Conservation (phyloP, 2,329 filamentous ascomycete species). For the Trichophyton verrucosum region DNA sequence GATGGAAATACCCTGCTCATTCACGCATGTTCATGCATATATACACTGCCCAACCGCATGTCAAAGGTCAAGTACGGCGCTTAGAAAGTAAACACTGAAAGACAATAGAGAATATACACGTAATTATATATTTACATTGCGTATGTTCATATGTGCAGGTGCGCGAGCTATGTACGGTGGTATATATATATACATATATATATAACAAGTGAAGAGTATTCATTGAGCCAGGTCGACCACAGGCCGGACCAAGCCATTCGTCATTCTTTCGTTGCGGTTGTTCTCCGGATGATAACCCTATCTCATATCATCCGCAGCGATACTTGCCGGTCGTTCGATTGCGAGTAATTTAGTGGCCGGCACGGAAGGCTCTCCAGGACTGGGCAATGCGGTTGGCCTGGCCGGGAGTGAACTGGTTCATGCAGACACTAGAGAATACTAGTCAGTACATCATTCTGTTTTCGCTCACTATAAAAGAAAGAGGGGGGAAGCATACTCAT, state of each 20-base stretch:
- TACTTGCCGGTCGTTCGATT: background rate
- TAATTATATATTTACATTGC: no score
- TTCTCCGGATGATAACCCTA: background rate
- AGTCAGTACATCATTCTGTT: background rate
- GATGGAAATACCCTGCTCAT: no score
- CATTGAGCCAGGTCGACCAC: background rate
- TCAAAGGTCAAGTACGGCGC: no score
- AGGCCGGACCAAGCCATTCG: background rate
- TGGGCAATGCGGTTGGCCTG: conserved; percentile 20
- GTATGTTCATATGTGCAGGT: no score
- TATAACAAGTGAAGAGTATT: background rate
- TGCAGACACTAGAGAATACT: conserved; percentile 12
- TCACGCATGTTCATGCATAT: no score
- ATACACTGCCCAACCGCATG: no score
- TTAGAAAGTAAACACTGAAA: no score
- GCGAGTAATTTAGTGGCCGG: conserved; percentile 10
- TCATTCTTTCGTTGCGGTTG: background rate
- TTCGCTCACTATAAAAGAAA: background rate
- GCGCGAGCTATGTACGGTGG: background rate
- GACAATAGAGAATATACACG: no score
- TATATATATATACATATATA: background rate
- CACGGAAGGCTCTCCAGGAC: conserved; percentile 16
- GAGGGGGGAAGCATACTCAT: conserved; percentile 12
- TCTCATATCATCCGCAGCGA: background rate
- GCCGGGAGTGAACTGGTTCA: conserved; percentile 19